These are phyloP conservation scores for Balansia obtecta DNA, from an alignment of 2,329 filamentous ascomycete genomes.

Conservation along the genomic window DNA sequence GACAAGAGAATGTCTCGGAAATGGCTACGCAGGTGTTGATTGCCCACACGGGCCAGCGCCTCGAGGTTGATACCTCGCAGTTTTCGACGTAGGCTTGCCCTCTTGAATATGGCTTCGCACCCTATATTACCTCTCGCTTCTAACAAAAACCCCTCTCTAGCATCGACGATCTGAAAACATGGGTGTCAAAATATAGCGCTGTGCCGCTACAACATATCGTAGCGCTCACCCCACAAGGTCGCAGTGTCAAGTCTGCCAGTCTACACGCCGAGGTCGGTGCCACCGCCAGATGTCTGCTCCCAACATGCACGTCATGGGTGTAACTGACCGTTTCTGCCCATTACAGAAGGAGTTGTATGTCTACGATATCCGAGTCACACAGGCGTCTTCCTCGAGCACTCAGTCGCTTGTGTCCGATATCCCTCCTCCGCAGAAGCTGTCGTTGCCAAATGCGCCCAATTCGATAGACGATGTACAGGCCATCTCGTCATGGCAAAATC, in stretches of 20 bases:
- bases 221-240: conserved; percentile 72
- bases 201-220: conserved; percentile 74
- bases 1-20: conserved; percentile 39
- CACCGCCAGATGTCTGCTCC: neutral
- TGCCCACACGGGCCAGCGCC: conserved; percentile 81
- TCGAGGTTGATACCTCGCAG: conserved; percentile 63
- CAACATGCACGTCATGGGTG: neutral
- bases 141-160: conserved; percentile 27
- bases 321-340: neutral
- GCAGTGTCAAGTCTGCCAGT: conserved; percentile 69
- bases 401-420: conserved; percentile 34
- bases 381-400: conserved; percentile 34
- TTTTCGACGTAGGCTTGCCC: conserved; percentile 52
- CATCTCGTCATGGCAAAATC: conserved; percentile 73
- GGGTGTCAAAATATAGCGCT: conserved; percentile 62
- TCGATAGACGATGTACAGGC: conserved; percentile 68
- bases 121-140: neutral
- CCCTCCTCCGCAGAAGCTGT: conserved; percentile 41
- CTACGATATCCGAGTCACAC: conserved; percentile 71
- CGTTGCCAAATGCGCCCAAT: conserved; percentile 61
- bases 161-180: conserved; percentile 73
- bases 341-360: conserved; percentile 74
- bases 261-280: conserved; percentile 62
- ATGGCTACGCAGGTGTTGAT: conserved; percentile 89
- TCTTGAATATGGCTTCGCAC: neutral